phyloP scores from a whole-genome alignment of 1,284 basidiomycete species.

The Hemileia vastatrix region DNA sequence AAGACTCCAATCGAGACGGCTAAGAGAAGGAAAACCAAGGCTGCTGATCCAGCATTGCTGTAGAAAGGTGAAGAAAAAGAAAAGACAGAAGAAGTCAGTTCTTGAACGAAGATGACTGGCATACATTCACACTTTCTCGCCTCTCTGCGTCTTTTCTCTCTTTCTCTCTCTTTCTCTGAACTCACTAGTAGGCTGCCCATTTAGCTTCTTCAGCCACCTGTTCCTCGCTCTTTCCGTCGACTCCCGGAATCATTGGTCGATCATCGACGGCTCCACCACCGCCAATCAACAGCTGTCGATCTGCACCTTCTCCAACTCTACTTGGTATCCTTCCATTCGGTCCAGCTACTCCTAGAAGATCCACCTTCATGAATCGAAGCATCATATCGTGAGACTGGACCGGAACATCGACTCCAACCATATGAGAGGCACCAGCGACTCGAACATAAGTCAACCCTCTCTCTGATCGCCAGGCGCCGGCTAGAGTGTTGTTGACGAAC shows the following conservation, averaged over 20 bases:
- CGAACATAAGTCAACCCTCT: constrained; percentile 77
- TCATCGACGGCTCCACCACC: constrained; percentile 28
- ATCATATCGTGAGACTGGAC: constrained; percentile 94
- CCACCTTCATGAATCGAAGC: constrained; percentile 79
- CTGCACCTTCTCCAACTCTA: constrained; percentile 56
- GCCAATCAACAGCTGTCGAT: constrained; percentile 37
- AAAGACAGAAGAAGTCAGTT: not conserved
- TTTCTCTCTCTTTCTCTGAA: constrained; percentile 1
- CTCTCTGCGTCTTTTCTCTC: no score
- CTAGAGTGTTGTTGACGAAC: constrained; percentile 65
- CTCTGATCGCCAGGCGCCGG: constrained; percentile 80
- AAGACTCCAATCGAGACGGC: constrained; percentile 31
- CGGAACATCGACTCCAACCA: constrained; percentile 78
- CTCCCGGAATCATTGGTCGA: constrained; percentile 31
- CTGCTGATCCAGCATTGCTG: constrained; percentile 30
- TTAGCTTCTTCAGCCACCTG: constrained; percentile 36
- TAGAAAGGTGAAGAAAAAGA: not conserved
- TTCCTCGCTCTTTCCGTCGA: constrained; percentile 35
- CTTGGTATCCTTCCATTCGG: constrained; percentile 64
- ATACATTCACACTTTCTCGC: no score
- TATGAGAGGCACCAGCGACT: constrained; percentile 31
- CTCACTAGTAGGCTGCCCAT: constrained; percentile 38
- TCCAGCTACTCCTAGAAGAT: constrained; percentile 66
- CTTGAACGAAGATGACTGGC: not conserved
- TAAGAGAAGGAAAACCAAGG: constrained; percentile 30